Conservation (phyloP, 148 eudicot genomes). For the Cornus suecica region DNA sequence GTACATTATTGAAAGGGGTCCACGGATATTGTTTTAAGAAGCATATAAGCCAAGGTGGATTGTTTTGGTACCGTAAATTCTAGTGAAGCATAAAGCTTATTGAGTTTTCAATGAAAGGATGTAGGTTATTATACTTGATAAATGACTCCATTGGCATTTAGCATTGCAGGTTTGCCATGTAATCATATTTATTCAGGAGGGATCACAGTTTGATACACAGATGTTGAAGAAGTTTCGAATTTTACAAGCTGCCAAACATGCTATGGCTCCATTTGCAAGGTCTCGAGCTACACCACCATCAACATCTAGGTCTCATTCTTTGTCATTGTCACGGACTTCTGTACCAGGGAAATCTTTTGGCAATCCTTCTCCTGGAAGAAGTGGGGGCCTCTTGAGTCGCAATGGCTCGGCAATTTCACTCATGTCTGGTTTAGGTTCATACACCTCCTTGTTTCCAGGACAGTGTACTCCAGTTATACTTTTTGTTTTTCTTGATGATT, state of each 20-base stretch:
- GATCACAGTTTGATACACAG: conserved; percentile 69
- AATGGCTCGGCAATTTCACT: conserved; percentile 48
- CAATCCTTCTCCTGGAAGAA: conserved; percentile 74
- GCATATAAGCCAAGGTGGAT: background rate
- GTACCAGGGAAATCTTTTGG: conserved; percentile 43
- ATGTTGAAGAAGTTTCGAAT: conserved; percentile 62
- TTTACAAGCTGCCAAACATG: conserved; percentile 82
- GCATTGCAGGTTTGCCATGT: conserved; percentile 90
- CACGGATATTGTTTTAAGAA: background rate
- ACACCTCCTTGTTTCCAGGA: conserved; percentile 78
- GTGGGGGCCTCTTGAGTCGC: conserved; percentile 47
- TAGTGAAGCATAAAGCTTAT: background rate
- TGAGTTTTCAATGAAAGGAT: background rate
- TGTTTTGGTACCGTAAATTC: background rate
- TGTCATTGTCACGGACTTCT: conserved; percentile 47
- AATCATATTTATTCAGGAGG: conserved; percentile 72
- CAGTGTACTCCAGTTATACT: conserved; percentile 88
- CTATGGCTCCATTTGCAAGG: conserved; percentile 54
- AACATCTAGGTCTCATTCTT: conserved; percentile 41
- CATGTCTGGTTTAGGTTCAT: conserved; percentile 69
- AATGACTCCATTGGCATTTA: conserved; percentile 22
- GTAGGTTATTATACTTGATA: background rate
- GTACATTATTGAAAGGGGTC: background rate
- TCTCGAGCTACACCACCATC: conserved; percentile 42
- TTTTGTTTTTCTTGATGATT: conserved; percentile 84